Percentiles rank a stretch among this genome's conserved stretches.
phyloP scores from a whole-genome alignment of 495 filamentous ascomycete genomes.

The Penicillium simplicissimum region DNA sequence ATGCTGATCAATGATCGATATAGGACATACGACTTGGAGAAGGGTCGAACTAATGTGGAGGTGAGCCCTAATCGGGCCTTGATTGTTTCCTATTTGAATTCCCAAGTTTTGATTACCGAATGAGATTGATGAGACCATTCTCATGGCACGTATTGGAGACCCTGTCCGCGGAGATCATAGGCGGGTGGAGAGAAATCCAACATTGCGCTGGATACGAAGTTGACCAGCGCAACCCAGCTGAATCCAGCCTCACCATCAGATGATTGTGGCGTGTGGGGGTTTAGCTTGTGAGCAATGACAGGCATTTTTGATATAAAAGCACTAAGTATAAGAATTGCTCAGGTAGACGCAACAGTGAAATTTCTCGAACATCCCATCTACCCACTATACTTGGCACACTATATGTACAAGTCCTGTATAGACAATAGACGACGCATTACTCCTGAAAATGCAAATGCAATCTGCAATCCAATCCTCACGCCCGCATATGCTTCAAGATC shows the following conservation, averaged over 20 bases:
- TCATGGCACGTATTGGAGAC: background rate
- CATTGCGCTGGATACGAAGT: background rate
- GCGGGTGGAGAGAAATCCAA: too few relatives aligned
- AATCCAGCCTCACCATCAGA: background rate
- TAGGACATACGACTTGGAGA: background rate
- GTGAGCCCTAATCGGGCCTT: background rate
- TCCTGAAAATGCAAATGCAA: background rate
- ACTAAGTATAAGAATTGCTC: background rate
- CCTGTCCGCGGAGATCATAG: background rate
- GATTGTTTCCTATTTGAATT: background rate
- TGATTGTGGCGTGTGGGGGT: background rate
- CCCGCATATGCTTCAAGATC: conserved; percentile 50
- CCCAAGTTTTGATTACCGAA: background rate
- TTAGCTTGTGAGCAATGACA: background rate
- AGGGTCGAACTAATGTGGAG: background rate
- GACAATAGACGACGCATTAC: background rate
- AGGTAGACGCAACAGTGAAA: background rate
- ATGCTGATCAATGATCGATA: background rate
- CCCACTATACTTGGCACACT: background rate
- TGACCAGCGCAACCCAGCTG: background rate
- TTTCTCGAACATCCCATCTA: background rate
- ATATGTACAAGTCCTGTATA: background rate
- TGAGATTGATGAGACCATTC: background rate
- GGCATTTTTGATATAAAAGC: background rate
- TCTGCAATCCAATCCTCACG: conserved; percentile 15